Conservation (phyloP, 352 stramenopile species). For the Phytophthora sp. region DNA sequence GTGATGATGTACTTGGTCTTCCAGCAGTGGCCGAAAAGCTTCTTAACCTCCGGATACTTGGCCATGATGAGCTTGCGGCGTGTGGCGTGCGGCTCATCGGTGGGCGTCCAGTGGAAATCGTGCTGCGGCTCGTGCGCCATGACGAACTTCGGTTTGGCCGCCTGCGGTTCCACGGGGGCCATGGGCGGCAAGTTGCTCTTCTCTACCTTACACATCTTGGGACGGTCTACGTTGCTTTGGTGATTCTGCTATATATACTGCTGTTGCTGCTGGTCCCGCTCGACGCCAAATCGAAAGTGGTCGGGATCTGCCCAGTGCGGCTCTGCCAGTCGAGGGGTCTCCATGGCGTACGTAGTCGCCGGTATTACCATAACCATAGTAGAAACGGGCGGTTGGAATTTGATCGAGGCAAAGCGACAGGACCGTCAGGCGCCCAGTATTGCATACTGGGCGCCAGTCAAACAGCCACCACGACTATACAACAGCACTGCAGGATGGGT, state of each 20-base stretch:
- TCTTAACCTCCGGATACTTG: conserved; percentile 91
- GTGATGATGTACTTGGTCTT: conserved; percentile 90
- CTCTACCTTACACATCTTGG: conserved; percentile 55
- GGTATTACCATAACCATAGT: no score
- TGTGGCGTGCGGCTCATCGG: conserved; percentile 89
- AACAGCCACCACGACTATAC: conserved; percentile 17
- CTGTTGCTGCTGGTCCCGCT: conserved; percentile 19
- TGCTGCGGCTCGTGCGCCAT: conserved; percentile 47
- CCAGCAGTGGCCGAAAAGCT: conserved; percentile 86
- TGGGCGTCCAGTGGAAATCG: conserved; percentile 87
- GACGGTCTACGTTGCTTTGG: no score
- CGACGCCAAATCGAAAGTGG: conserved; percentile 40
- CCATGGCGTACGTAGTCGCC: conserved; percentile 26
- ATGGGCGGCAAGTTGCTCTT: conserved; percentile 42
- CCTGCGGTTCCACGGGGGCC: conserved; percentile 47
- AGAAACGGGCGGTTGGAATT: conserved; percentile 26
- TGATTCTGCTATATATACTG: background rate
- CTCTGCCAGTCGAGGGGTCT: no score
- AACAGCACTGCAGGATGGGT: conserved; percentile 22
- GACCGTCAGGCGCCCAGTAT: conserved; percentile 13
- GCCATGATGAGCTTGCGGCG: conserved; percentile 84
- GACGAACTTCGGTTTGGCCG: conserved; percentile 52
- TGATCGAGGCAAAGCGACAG: background rate
- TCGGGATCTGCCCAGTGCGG: background rate
- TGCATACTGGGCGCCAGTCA: conserved; percentile 27